Evolutionary conservation across 371 early-diverging fungal species (phyloP).

Genomic region (Circinella umbellata): DNA sequence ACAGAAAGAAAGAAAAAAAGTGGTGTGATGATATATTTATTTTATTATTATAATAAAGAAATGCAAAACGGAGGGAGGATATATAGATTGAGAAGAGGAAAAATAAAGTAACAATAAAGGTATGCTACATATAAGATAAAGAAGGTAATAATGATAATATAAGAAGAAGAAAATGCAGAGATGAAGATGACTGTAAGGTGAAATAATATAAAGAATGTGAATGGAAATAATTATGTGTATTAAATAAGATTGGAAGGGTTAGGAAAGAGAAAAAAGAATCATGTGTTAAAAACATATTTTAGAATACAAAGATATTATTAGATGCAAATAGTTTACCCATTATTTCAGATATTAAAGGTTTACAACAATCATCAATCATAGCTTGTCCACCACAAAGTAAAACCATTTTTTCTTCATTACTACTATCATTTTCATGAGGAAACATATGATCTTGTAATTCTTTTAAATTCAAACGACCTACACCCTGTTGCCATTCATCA

Average conservation of each 20-base stretch:
- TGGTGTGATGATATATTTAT: too few relatives aligned
- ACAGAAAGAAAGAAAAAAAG: too few relatives aligned
- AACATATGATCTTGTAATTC: constrained; percentile 35
- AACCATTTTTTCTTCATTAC: constrained; percentile 25
- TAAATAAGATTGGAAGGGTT: background rate
- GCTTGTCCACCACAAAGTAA: constrained; percentile 56
- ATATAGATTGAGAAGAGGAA: too few relatives aligned
- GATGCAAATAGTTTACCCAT: constrained; percentile 34
- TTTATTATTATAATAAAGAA: too few relatives aligned
- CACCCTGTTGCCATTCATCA: constrained; percentile 37
- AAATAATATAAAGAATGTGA: too few relatives aligned
- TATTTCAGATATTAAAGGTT: constrained; percentile 37
- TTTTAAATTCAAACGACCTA: constrained; percentile 32
- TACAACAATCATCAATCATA: constrained; percentile 49
- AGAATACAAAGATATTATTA: constrained; percentile 37
- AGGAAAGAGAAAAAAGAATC: background rate
- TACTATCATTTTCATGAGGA: constrained; percentile 11
- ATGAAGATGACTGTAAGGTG: too few relatives aligned
- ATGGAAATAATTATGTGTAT: too few relatives aligned
- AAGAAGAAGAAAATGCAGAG: too few relatives aligned
- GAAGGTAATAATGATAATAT: too few relatives aligned
- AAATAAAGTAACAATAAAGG: too few relatives aligned
- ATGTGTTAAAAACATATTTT: background rate
- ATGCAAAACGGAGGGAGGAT: too few relatives aligned
- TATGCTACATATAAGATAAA: too few relatives aligned